Percentiles rank a stretch among this genome's conserved stretches.
phyloP scores from a whole-genome alignment of 352 stramenopile genomes.

The Phytopythium mirpurense region DNA sequence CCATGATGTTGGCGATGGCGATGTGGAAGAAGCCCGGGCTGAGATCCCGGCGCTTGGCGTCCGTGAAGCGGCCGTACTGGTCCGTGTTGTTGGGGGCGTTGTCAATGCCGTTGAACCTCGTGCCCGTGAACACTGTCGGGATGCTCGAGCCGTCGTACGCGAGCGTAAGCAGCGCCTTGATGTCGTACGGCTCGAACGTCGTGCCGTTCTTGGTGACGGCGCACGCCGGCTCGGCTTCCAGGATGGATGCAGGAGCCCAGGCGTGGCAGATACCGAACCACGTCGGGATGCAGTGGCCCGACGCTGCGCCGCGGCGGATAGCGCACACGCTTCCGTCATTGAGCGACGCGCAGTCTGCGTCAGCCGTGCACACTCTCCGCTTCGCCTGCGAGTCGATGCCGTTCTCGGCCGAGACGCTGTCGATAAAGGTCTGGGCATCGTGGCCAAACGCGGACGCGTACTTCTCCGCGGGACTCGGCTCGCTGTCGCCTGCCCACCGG shows the following conservation, averaged over 20 bases:
- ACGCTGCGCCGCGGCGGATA: slow-evolving; percentile 20
- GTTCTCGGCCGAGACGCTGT: slow-evolving; percentile 38
- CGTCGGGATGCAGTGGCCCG: slow-evolving; percentile 42
- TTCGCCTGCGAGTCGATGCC: slow-evolving; percentile 38
- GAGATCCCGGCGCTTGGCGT: slow-evolving; percentile 34
- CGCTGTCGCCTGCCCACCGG: slow-evolving; percentile 26
- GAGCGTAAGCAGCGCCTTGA: slow-evolving; percentile 50
- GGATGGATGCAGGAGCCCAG: slow-evolving; percentile 45
- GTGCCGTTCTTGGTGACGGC: slow-evolving; percentile 43
- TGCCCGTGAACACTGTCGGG: slow-evolving; percentile 45
- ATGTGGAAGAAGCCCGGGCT: slow-evolving; percentile 55
- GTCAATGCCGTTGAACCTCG: slow-evolving; percentile 45
- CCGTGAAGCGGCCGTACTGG: slow-evolving; percentile 39
- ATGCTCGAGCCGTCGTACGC: slow-evolving; percentile 48
- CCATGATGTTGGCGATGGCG: slow-evolving; percentile 44
- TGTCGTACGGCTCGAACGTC: slow-evolving; percentile 51
- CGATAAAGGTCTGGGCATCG: slow-evolving; percentile 30
- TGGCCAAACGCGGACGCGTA: slow-evolving; percentile 46
- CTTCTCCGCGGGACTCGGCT: slow-evolving; percentile 40
- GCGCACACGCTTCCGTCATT: slow-evolving; percentile 41
- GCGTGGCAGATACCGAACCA: slow-evolving; percentile 65
- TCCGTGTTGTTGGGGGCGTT: slow-evolving; percentile 33
- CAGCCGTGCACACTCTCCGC: slow-evolving; percentile 19
- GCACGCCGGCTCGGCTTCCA: slow-evolving; percentile 43
- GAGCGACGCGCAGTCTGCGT: slow-evolving; percentile 25